phyloP scores from a whole-genome alignment of 148 eudicot genomes.

The Arbutus unedo region DNA sequence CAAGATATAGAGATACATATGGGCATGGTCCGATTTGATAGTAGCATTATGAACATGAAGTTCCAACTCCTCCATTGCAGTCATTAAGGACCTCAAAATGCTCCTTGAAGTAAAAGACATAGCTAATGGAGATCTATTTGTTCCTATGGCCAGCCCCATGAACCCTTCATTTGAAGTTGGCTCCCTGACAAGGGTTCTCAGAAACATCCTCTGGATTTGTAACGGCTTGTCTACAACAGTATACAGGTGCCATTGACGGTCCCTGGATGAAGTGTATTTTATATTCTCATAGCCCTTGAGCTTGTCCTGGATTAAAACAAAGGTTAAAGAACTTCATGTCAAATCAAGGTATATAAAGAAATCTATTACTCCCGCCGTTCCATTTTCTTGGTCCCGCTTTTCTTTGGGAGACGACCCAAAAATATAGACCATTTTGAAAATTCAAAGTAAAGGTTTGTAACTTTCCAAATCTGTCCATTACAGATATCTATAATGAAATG shows the following conservation, averaged over 20 bases:
- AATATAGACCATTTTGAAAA: neutral
- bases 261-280: slow-evolving; percentile 86
- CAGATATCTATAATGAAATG: neutral
- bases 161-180: slow-evolving; percentile 72
- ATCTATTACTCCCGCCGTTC: neutral
- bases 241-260: slow-evolving; percentile 98
- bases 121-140: slow-evolving; percentile 38
- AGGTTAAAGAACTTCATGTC: slow-evolving; percentile 6
- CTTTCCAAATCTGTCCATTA: neutral
- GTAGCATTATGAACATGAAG: slow-evolving; percentile 85
- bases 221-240: slow-evolving; percentile 76
- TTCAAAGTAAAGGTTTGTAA: neutral
- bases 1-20: slow-evolving; percentile 88
- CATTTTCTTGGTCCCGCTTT: neutral
- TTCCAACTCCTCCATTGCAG: slow-evolving; percentile 97
- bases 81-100: slow-evolving; percentile 80
- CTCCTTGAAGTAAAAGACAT: slow-evolving; percentile 83
- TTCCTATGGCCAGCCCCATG: slow-evolving; percentile 52
- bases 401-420: neutral
- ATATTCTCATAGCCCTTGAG: slow-evolving; percentile 77
- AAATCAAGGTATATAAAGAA: slow-evolving; percentile 5
- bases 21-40: slow-evolving; percentile 84
- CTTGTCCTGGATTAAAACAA: slow-evolving; percentile 64
- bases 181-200: slow-evolving; percentile 92
- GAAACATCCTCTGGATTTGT: slow-evolving; percentile 79